phyloP scores from a whole-genome alignment of 768 basidiomycete genomes.

The Macrolepiota fuliginosa region DNA sequence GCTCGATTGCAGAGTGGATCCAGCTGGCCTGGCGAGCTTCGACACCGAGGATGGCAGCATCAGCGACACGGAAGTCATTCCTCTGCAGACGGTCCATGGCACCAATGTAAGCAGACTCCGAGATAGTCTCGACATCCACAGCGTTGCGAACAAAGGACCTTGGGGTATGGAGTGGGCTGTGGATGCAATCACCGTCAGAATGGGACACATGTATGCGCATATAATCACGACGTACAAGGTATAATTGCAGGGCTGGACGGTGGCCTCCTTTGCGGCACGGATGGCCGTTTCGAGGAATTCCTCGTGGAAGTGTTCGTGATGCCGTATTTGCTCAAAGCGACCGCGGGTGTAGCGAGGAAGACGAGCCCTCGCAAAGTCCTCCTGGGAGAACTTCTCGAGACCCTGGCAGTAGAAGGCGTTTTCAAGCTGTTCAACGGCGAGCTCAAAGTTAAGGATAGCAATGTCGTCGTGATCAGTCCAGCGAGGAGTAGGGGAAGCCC shows the following conservation, averaged over 20 bases:
- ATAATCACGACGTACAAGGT: slow-evolving; percentile 40
- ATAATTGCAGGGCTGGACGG: slow-evolving; percentile 58
- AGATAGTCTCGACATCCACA: slow-evolving; percentile 54
- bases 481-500: background rate
- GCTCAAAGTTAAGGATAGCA: slow-evolving; percentile 39
- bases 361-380: slow-evolving; percentile 41
- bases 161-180: background rate
- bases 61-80: slow-evolving; percentile 47
- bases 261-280: slow-evolving; percentile 32
- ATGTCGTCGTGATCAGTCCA: background rate
- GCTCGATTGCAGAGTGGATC: slow-evolving; percentile 49
- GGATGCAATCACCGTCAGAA: background rate
- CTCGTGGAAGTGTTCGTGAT: slow-evolving; percentile 34
- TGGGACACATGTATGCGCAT: background rate
- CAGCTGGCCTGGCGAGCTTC: slow-evolving; percentile 67
- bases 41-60: slow-evolving; percentile 56
- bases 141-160: slow-evolving; percentile 20
- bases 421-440: slow-evolving; percentile 45
- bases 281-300: slow-evolving; percentile 36
- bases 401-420: slow-evolving; percentile 39
- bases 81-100: slow-evolving; percentile 43
- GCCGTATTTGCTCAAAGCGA: slow-evolving; percentile 46
- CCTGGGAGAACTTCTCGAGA: slow-evolving; percentile 37
- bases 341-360: slow-evolving; percentile 44
- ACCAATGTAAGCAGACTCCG: slow-evolving; percentile 58